These are phyloP conservation scores for Amanita exitialis DNA, from an alignment of 768 basidiomycete species.

Conservation along the genomic window DNA sequence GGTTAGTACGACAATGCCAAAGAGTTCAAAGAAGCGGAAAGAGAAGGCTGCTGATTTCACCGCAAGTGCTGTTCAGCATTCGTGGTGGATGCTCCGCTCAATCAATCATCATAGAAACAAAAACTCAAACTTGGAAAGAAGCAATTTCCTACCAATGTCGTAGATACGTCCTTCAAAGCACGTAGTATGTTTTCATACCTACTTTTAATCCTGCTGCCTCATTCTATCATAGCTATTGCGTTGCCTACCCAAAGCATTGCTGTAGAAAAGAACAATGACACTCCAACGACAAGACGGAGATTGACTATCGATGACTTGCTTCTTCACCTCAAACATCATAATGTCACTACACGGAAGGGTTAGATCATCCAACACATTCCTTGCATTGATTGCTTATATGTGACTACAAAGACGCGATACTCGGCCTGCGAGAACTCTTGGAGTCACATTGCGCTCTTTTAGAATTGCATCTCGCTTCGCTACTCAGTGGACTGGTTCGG, in stretches of 20 bases:
- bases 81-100: slow-evolving; percentile 3
- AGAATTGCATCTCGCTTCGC: slow-evolving; percentile 35
- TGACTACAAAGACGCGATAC: slow-evolving; percentile 51
- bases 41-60: slow-evolving; percentile 85
- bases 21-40: slow-evolving; percentile 80
- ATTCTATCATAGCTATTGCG: slow-evolving; percentile 62
- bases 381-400: not conserved
- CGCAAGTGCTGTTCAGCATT: slow-evolving; percentile 25
- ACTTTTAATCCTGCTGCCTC: not conserved
- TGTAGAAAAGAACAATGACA: slow-evolving; percentile 38
- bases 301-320: slow-evolving; percentile 71
- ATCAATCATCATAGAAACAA: slow-evolving; percentile 58
- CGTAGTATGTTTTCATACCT: slow-evolving; percentile 52
- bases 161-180: slow-evolving; percentile 95
- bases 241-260: slow-evolving; percentile 79
- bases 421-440: slow-evolving; percentile 65
- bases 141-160: slow-evolving; percentile 66
- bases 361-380: slow-evolving; percentile 2
- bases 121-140: slow-evolving; percentile 97
- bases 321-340: slow-evolving; percentile 78
- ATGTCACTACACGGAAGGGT: slow-evolving; percentile 67
- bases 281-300: slow-evolving; percentile 69
- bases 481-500: slow-evolving; percentile 56
- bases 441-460: slow-evolving; percentile 50
- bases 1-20: not conserved